Evolutionary conservation across 441 rosid species (phyloP).

Genomic region (Populus hybrid): DNA sequence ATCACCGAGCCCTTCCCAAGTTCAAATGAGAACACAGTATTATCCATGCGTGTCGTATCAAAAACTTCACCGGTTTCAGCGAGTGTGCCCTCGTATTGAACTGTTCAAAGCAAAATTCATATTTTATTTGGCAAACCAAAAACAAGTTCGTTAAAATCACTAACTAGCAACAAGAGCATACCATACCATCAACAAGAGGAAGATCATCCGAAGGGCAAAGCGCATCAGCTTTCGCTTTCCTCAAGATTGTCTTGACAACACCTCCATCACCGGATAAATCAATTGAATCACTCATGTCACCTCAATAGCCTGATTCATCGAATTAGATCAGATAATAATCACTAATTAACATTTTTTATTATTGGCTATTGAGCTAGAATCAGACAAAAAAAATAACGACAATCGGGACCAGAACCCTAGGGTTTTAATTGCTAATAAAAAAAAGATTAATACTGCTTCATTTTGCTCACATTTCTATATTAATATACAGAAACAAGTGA

Average conservation of each 20-base stretch:
- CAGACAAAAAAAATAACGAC: neutral
- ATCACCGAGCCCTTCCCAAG: conserved; percentile 82
- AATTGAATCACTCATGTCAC: conserved; percentile 56
- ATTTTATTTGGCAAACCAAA: neutral
- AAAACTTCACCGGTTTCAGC: conserved; percentile 87
- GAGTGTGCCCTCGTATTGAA: conserved; percentile 84
- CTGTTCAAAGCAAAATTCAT: conserved; percentile 31
- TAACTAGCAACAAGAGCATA: conserved; percentile 21
- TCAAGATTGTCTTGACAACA: conserved; percentile 61
- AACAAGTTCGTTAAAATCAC: neutral
- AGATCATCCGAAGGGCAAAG: conserved; percentile 66
- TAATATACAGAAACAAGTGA: neutral
- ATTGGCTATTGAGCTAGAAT: neutral
- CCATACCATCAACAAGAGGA: conserved; percentile 97
- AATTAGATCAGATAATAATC: neutral
- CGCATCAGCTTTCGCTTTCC: conserved; percentile 66
- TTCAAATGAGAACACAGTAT: conserved; percentile 84
- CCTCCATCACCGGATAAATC: conserved; percentile 91
- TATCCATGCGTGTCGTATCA: conserved; percentile 85
- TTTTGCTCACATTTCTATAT: neutral
- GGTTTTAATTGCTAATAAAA: neutral
- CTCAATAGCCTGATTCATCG: conserved; percentile 28
- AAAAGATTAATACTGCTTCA: neutral
- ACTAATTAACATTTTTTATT: neutral
- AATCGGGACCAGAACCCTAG: neutral